Base-by-base conservation (phyloP, 2,329 filamentous ascomycete genomes). In the Myriosclerotinia curreyana region DNA sequence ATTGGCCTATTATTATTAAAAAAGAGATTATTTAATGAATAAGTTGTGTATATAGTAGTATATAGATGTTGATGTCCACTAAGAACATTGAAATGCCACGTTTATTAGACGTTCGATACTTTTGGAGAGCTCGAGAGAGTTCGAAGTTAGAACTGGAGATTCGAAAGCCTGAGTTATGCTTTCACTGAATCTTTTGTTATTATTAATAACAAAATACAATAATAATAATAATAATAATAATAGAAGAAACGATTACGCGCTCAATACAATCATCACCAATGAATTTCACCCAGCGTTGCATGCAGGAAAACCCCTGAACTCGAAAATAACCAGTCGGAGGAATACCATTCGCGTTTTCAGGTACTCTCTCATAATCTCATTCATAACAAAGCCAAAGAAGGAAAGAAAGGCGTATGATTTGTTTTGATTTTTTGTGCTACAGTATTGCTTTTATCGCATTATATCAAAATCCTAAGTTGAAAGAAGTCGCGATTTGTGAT, bases 211-310 rank as follows among this genome's bases (percentile, higher is more conserved):
- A 5, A 31, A 31, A 31, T 31, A 3, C 28, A 28, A 42, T n/a
- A 0, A n/a, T n/a, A n/a, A n/a, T n/a, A n/a, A n/a, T n/a, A n/a
- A n/a, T n/a, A n/a, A n/a, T n/a, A 28, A 42, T n/a, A 0, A 36
- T 59, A 31, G 15, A 22, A 17, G 4, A 2, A 48, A 25, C 17
- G 8, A 59, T 78, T 76, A 65, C 79, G 70, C 71, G 71, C 69
- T 68, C 66, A 36, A 42, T 34, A 46, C 55, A 52, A 31, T 40
- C 55, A 44, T 20, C n/a, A 38, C 71, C 70, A 71, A 71, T 71
- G 38, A 62, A 51, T 46, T 20, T 7, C 31, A 8, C 5, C 11
- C 56, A 38, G 11, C 20, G 22, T 9, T 60, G 56, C n/a, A 31
- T 40, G 58, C 58, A 52, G 58, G 34, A 55, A 34, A 40, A 67